These are phyloP conservation scores for Exserohilum turcica DNA, from an alignment of 2,329 filamentous ascomycete species.

Conservation along the genomic window DNA sequence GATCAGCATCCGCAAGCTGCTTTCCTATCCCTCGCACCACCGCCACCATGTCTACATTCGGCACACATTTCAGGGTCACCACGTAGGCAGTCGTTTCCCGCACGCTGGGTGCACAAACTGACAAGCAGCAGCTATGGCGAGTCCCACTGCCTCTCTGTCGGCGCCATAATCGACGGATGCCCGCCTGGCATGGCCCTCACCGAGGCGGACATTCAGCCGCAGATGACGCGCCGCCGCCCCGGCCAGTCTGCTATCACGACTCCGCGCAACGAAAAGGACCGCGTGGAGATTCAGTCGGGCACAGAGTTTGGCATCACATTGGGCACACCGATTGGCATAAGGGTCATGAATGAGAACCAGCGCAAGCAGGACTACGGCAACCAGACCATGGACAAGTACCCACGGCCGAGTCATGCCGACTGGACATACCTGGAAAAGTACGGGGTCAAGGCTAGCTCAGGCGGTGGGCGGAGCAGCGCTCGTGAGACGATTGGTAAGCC, in stretches of 20 bases:
- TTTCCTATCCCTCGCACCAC: conserved; percentile 2
- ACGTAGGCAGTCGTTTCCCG: conserved; percentile 64
- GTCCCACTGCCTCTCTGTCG: conserved; percentile 90
- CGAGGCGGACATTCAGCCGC: conserved; percentile 88
- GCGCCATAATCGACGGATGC: conserved; percentile 91
- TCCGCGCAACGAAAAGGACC: conserved; percentile 89
- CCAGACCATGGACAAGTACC: conserved; percentile 88
- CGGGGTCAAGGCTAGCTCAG: conserved; percentile 86
- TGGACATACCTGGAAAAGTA: conserved; percentile 99
- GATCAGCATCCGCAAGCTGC: conserved; percentile 10
- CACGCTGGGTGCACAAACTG: conserved; percentile 16
- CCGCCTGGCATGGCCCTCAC: conserved; percentile 86
- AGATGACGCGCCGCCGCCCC: conserved; percentile 87
- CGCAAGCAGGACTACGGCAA: conserved; percentile 88
- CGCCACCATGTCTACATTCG: conserved; percentile 71
- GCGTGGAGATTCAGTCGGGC: conserved; percentile 89
- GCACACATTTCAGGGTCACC: conserved; percentile 78
- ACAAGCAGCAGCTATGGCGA: conserved; percentile 68
- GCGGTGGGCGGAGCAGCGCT: conserved; percentile 89
- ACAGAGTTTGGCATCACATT: conserved; percentile 88
- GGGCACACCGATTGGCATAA: conserved; percentile 86
- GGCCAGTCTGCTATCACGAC: conserved; percentile 91
- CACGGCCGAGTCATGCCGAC: conserved; percentile 90
- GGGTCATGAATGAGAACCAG: conserved; percentile 91
- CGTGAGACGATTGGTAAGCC: conserved; percentile 82